phyloP scores from a whole-genome alignment of 495 filamentous ascomycete genomes.

The Chaetomium fimeti region DNA sequence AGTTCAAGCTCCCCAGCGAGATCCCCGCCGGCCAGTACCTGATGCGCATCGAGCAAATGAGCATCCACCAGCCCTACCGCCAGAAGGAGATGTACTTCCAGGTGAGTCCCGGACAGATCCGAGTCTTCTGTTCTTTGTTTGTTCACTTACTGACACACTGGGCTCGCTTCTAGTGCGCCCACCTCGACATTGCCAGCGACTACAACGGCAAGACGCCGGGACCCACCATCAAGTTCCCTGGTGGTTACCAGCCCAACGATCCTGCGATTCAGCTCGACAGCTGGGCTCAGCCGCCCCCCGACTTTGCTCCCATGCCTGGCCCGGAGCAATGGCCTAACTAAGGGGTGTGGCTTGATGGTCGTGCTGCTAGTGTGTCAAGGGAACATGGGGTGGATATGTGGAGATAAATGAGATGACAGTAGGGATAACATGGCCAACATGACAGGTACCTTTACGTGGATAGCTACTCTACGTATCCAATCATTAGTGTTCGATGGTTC shows the following conservation, averaged over 20 bases:
- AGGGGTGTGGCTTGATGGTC: background rate
- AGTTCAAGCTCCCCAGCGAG: slow-evolving; percentile 25
- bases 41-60: slow-evolving; percentile 56
- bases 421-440: too few relatives aligned
- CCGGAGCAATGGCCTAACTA: slow-evolving; percentile 21
- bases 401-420: too few relatives aligned
- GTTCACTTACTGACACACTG: background rate
- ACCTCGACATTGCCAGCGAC: slow-evolving; percentile 43
- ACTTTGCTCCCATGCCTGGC: slow-evolving; percentile 22
- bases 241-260: slow-evolving; percentile 21
- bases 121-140: background rate
- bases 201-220: slow-evolving; percentile 23
- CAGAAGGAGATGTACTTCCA: slow-evolving; percentile 53
- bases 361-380: too few relatives aligned
- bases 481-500: too few relatives aligned
- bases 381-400: too few relatives aligned
- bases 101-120: background rate
- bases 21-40: slow-evolving; percentile 49
- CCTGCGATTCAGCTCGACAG: slow-evolving; percentile 22
- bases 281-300: slow-evolving; percentile 25
- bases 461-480: too few relatives aligned
- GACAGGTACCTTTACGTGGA: too few relatives aligned
- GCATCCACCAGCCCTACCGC: slow-evolving; percentile 43
- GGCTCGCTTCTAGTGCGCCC: slow-evolving; percentile 41
- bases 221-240: slow-evolving; percentile 19